Percentiles rank a stretch among this genome's conserved stretches.
Conservation (phyloP, 2,329 filamentous ascomycete species). For the Fusarium abutilonis region DNA sequence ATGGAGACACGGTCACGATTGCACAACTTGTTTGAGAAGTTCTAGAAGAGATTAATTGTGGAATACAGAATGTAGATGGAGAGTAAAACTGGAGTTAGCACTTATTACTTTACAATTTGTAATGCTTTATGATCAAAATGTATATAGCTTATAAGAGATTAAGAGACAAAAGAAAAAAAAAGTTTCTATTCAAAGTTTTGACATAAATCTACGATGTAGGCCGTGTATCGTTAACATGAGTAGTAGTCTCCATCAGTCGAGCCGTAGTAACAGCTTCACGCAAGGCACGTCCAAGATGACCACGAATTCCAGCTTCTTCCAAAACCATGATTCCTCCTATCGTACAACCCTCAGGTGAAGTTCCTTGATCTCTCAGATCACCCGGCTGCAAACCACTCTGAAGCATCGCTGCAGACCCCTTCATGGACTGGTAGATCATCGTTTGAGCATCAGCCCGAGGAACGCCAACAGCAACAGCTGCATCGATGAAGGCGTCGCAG, state of each 20-base stretch:
- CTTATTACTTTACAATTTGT: too few species aligned
- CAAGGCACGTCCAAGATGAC: conserved; percentile 53
- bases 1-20: conserved; percentile 37
- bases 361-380: conserved; percentile 66
- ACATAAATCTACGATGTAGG: conserved; percentile 27
- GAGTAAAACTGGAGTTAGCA: too few species aligned
- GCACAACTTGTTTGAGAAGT: conserved; percentile 16
- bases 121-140: too few species aligned
- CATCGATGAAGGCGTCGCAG: conserved; percentile 67
- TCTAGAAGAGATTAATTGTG: background rate
- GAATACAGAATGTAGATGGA: background rate
- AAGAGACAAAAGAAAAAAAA: too few species aligned
- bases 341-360: conserved; percentile 68
- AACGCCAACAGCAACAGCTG: conserved; percentile 68
- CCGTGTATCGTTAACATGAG: conserved; percentile 54
- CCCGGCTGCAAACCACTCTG: conserved; percentile 64
- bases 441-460: conserved; percentile 64
- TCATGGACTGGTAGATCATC: conserved; percentile 69
- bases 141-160: too few species aligned
- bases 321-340: conserved; percentile 68
- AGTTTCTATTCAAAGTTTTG: background rate
- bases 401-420: conserved; percentile 64
- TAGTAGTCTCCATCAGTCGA: conserved; percentile 51
- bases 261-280: conserved; percentile 60
- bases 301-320: conserved; percentile 65